A percentile compares a stretch with the other conserved stretches of the same genome.
phyloP scores from a whole-genome alignment of 2,329 filamentous ascomycete genomes.

The Sporothrix humicola region DNA sequence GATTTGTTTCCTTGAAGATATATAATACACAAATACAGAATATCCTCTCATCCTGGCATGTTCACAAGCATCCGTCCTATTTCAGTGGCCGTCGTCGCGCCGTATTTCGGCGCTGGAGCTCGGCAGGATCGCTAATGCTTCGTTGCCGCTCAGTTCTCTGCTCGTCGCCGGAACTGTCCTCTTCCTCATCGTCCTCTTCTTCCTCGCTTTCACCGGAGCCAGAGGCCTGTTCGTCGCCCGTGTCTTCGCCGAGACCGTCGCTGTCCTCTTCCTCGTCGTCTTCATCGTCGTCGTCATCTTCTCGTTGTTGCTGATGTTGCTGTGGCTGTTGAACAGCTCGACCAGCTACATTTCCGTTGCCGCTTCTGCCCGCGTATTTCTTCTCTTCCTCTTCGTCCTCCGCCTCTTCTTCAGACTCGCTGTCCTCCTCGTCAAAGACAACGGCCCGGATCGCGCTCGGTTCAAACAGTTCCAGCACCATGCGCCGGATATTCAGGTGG shows the following conservation, averaged over 20 bases:
- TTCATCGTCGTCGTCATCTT: not conserved
- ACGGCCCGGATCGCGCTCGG: slow-evolving; percentile 84
- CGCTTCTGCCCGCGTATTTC: not conserved
- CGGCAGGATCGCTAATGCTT: slow-evolving; percentile 52
- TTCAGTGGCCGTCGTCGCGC: slow-evolving; percentile 32
- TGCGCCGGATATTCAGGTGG: slow-evolving; percentile 81
- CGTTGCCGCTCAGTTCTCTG: slow-evolving; percentile 63
- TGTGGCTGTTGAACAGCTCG: slow-evolving; percentile 30
- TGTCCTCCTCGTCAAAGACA: slow-evolving; percentile 80
- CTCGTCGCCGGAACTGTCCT: slow-evolving; percentile 57
- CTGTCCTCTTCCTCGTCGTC: slow-evolving; percentile 31
- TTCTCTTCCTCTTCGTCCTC: slow-evolving; percentile 44
- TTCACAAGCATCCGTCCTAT: not conserved
- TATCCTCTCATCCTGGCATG: not conserved
- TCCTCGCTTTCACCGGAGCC: not conserved
- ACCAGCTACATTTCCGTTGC: slow-evolving; percentile 34
- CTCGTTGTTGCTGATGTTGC: not conserved
- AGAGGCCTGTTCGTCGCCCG: slow-evolving; percentile 37
- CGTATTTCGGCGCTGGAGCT: slow-evolving; percentile 39
- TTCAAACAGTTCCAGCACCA: slow-evolving; percentile 93
- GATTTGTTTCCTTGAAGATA: not conserved
- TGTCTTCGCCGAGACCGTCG: slow-evolving; percentile 32
- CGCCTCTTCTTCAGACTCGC: slow-evolving; percentile 41
- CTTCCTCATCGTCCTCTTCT: slow-evolving; percentile 47
- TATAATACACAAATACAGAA: not conserved